phyloP scores from a whole-genome alignment of 2,329 filamentous ascomycete species.

The Cytospora leucostoma region DNA sequence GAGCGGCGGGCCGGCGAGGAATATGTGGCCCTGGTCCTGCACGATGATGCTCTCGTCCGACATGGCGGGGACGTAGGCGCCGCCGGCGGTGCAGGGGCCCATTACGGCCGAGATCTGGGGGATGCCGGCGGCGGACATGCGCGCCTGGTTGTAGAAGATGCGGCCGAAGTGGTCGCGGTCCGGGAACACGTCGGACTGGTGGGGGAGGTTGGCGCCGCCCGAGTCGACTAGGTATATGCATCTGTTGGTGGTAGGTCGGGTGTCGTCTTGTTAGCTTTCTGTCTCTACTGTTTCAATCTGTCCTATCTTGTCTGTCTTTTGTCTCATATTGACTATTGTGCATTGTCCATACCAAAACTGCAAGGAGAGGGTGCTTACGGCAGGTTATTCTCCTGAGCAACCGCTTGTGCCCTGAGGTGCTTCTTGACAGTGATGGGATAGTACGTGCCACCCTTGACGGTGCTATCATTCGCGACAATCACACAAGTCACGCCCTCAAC shows the following conservation, averaged over 20 bases:
- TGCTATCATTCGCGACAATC: constrained; percentile 94
- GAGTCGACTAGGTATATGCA: constrained; percentile 98
- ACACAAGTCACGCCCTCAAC: constrained; percentile 91
- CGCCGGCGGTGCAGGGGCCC: constrained; percentile 94
- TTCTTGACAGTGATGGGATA: constrained; percentile 98
- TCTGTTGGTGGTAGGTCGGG: constrained; percentile 38
- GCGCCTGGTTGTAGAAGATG: constrained; percentile 97
- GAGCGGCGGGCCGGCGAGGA: constrained; percentile 88
- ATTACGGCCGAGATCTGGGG: constrained; percentile 95
- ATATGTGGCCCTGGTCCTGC: constrained; percentile 93
- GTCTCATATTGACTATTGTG: background rate
- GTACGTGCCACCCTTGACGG: constrained; percentile 96
- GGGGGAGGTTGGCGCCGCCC: constrained; percentile 89
- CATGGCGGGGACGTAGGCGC: constrained; percentile 96
- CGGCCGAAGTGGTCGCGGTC: constrained; percentile 94
- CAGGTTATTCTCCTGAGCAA: constrained; percentile 82
- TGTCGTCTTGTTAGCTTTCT: constrained; percentile 7
- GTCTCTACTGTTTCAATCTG: too few species aligned
- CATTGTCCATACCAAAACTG: background rate
- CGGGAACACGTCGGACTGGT: constrained; percentile 94
- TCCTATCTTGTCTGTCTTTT: too few species aligned
- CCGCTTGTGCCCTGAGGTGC: constrained; percentile 86
- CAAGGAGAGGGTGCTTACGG: constrained; percentile 49
- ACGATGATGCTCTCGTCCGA: constrained; percentile 98
- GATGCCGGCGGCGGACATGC: constrained; percentile 86